Base-by-base conservation (phyloP, 2,329 filamentous ascomycete genomes). In the Dactylellina leptospora region DNA sequence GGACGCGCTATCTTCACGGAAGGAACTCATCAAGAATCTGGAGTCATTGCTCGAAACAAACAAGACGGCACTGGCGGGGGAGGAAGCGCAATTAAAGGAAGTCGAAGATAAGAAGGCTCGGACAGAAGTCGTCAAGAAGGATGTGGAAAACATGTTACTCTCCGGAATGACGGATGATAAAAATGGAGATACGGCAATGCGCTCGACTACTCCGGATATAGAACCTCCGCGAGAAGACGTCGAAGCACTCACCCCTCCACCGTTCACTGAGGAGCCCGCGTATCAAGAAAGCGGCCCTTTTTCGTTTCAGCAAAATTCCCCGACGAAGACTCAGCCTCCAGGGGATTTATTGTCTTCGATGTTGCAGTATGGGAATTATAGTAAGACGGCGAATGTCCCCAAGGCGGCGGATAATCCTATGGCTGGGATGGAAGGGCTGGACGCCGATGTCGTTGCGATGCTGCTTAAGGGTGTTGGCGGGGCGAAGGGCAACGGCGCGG, bases 141-240 rank as follows among this genome's bases (percentile, higher is more conserved):
- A 95, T 50, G 92, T 99, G 5, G 95, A 99, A 80, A 87, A 93
- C 75, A 89, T 87, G 51, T 97, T 99, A 75, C 92, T 99, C 85
- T 87, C 90, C 55, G 91, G 91, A 6, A 84, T 96, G 20, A 87
- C 87, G 11, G 85, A 86, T 0, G 85, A 87, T 6, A 82, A 82
- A 58, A 84, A 85, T 64, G 80, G 82, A 51, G 80, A 79, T 28
- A 75, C 76, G 38, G 75, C 62, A 4, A 77, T 77, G 33, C 80
- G 79, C n/a, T 81, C 80, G 36, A 84, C 80, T 73, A 82, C 82
- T 2, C 79, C 80, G 11, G 79, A 83, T 23, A 90, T 86, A 10
- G 87, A 88, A 72, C 87, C 91, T 45, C 68, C 68, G 25, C 45
- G 68, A 30, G 93, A 93, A 1, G 87, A 93, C 75, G 85, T 96